Evolutionary conservation across 2,329 filamentous ascomycete species (phyloP).

Genomic region (Huntiella decipiens): DNA sequence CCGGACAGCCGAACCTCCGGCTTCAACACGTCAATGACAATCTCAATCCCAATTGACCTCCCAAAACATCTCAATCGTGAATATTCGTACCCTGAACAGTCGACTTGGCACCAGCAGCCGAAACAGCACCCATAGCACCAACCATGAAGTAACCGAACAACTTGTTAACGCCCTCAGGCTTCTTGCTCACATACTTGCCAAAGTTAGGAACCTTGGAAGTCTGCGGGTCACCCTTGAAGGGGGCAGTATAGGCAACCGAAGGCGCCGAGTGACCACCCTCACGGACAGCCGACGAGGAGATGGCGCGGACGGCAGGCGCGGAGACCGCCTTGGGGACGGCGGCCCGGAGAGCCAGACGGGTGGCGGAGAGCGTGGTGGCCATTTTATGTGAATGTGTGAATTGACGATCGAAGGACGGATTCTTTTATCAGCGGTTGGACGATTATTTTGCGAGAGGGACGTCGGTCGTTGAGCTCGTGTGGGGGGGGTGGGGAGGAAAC

Average conservation of each 20-base stretch:
- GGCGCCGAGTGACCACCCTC: conserved; percentile 21
- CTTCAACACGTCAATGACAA: conserved; percentile 10
- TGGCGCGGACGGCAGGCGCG: conserved; percentile 28
- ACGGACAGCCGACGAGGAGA: conserved; percentile 35
- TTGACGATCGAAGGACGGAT: background rate
- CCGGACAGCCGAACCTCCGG: no score
- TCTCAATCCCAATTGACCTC: conserved; percentile 16
- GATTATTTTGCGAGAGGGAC: no score
- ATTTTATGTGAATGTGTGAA: conserved; percentile 25
- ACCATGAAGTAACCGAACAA: conserved; percentile 98
- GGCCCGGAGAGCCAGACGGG: conserved; percentile 49
- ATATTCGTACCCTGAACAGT: conserved; percentile 78
- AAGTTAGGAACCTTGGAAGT: conserved; percentile 70
- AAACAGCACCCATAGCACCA: conserved; percentile 78
- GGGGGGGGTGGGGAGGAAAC: background rate
- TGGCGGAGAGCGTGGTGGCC: conserved; percentile 46
- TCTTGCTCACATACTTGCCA: conserved; percentile 63
- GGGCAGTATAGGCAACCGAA: conserved; percentile 36
- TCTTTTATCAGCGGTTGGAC: no score
- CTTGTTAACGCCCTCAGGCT: conserved; percentile 53
- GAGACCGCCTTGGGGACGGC: conserved; percentile 23
- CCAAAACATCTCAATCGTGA: background rate
- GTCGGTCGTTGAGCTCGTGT: background rate
- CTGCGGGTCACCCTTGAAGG: conserved; percentile 40
- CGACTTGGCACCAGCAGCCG: conserved; percentile 87